These are phyloP conservation scores for Monosporascus ibericus DNA, from an alignment of 2,329 filamentous ascomycete genomes.

Conservation along the genomic window DNA sequence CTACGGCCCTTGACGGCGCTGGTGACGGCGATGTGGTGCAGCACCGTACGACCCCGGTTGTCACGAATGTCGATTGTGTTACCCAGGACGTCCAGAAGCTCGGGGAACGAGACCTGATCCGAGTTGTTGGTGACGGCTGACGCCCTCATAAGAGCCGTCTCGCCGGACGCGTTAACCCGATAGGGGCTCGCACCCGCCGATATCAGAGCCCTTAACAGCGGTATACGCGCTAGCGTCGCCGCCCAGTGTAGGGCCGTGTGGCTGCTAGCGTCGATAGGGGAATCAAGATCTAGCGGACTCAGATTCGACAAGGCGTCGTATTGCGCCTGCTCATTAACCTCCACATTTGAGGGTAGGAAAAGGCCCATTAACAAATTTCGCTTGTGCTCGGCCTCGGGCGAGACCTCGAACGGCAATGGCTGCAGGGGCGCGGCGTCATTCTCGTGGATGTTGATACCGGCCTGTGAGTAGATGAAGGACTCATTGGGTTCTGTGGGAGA, in stretches of 20 bases:
- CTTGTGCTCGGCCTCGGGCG: conserved; percentile 68
- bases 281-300: conserved; percentile 76
- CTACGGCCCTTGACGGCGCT: conserved; percentile 92
- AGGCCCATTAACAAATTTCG: conserved; percentile 76
- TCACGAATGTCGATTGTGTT: conserved; percentile 88
- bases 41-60: conserved; percentile 79
- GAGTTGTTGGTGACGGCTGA: conserved; percentile 92
- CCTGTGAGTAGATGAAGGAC: conserved; percentile 64
- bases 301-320: conserved; percentile 74
- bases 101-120: conserved; percentile 84
- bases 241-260: conserved; percentile 97
- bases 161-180: conserved; percentile 80
- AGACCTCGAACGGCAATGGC: conserved; percentile 56
- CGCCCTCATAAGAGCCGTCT: conserved; percentile 89
- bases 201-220: conserved; percentile 75
- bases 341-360: conserved; percentile 67
- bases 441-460: conserved; percentile 37
- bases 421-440: conserved; percentile 55
- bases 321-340: conserved; percentile 58
- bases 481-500: conserved; percentile 78
- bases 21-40: conserved; percentile 94
- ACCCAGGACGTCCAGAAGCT: conserved; percentile 81
- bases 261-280: conserved; percentile 81
- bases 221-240: conserved; percentile 80
- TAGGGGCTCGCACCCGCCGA: conserved; percentile 80